phyloP scores from a whole-genome alignment of 768 basidiomycete genomes.

The Lepiota venenata region DNA sequence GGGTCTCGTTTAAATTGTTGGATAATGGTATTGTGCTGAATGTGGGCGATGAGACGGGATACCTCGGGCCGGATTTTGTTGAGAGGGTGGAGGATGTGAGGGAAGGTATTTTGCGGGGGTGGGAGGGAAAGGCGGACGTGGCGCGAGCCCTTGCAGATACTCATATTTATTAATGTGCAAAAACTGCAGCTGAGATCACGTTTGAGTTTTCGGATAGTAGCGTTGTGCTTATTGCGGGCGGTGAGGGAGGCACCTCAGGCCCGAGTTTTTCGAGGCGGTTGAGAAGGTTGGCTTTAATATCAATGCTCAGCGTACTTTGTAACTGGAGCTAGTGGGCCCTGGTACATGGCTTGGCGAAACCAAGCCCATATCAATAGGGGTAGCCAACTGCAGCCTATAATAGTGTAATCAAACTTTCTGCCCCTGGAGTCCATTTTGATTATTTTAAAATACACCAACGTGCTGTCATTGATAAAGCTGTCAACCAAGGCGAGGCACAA shows the following conservation, averaged over 20 bases:
- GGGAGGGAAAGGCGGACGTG: slow-evolving; percentile 24
- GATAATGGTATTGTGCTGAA: slow-evolving; percentile 89
- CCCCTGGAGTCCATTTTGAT: too few relatives aligned
- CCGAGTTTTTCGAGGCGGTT: slow-evolving; percentile 68
- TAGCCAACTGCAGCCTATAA: too few relatives aligned
- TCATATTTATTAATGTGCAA: slow-evolving; percentile 87
- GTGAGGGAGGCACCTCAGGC: slow-evolving; percentile 57
- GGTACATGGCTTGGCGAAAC: too few relatives aligned
- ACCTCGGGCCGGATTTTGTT: slow-evolving; percentile 64
- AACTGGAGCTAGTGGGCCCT: too few relatives aligned
- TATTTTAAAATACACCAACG: too few relatives aligned
- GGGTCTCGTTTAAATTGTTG: slow-evolving; percentile 74
- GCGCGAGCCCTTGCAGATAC: slow-evolving; percentile 58
- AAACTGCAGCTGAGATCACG: slow-evolving; percentile 59
- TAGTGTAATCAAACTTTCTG: too few relatives aligned
- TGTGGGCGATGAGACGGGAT: slow-evolving; percentile 65
- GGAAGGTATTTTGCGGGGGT: slow-evolving; percentile 27
- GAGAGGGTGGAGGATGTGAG: slow-evolving; percentile 56
- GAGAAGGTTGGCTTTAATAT: too few relatives aligned
- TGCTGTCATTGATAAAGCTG: too few relatives aligned
- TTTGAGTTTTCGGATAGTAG: slow-evolving; percentile 88
- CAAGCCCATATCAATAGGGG: too few relatives aligned
- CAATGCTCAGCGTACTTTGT: too few relatives aligned
- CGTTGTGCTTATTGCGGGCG: slow-evolving; percentile 82
- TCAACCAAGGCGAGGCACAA: too few relatives aligned